Conservation (phyloP, 129 eudicot genomes). For the Ambrosia trifida region DNA sequence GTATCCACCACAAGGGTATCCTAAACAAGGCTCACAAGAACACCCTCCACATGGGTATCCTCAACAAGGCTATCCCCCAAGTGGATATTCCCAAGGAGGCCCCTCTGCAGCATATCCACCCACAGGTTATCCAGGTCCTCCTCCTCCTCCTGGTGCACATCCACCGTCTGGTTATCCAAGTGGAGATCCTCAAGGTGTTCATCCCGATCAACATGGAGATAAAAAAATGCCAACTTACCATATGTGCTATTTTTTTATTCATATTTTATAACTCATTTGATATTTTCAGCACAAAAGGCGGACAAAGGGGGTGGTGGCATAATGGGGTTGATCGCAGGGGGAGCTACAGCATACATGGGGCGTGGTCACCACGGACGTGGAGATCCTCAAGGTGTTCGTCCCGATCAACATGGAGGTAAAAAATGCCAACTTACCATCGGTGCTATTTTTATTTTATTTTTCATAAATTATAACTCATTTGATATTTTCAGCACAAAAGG, state of each 20-base stretch:
- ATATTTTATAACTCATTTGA: background rate
- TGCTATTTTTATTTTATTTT: background rate
- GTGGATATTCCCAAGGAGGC: slow-evolving; percentile 34
- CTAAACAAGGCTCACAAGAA: background rate
- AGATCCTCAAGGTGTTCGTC: background rate
- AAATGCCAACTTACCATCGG: background rate
- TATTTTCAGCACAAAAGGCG: slow-evolving; percentile 17
- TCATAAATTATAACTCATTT: background rate
- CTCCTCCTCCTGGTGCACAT: slow-evolving; percentile 22
- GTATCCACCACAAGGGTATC: slow-evolving; percentile 19
- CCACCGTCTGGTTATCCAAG: slow-evolving; percentile 16
- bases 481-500: slow-evolving; percentile 16
- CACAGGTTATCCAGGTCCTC: slow-evolving; percentile 23
- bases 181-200: slow-evolving; percentile 27
- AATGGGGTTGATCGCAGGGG: slow-evolving; percentile 41
- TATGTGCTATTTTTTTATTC: background rate
- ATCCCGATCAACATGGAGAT: slow-evolving; percentile 35
- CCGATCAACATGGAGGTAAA: slow-evolving; percentile 37
- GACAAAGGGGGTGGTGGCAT: background rate
- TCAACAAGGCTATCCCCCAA: too few species aligned
- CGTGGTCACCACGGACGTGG: slow-evolving; percentile 14
- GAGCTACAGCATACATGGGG: slow-evolving; percentile 41
- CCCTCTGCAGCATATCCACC: slow-evolving; percentile 31
- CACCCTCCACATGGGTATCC: too few species aligned
- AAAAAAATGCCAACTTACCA: background rate